Evolutionary conservation across 228 moss, liverwort and hornwort genomes (phyloP).

Genomic region (Sphagnum magellanicum): DNA sequence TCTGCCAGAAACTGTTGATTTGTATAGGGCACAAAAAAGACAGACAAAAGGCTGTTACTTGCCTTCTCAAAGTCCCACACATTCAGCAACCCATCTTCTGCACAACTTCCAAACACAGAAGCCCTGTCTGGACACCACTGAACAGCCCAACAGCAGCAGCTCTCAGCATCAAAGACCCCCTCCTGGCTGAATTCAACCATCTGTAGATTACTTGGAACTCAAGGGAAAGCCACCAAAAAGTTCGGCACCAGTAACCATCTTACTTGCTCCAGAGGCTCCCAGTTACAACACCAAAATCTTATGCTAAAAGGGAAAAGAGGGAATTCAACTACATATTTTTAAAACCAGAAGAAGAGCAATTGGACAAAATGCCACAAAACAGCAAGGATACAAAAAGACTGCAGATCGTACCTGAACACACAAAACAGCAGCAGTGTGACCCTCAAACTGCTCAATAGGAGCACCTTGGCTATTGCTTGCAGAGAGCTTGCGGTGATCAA

Average conservation of each 20-base stretch:
- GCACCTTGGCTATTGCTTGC: conserved; percentile 41
- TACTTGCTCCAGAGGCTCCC: too few relatives aligned
- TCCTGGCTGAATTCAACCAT: too few relatives aligned
- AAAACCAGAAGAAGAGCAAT: too few relatives aligned
- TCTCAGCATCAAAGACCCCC: background rate
- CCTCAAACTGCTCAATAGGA: conserved; percentile 72
- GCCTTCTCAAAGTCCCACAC: conserved; percentile 91
- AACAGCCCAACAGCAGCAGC: conserved; percentile 2
- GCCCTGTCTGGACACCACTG: conserved; percentile 97
- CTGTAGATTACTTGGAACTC: too few relatives aligned
- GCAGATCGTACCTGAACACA: conserved; percentile 69
- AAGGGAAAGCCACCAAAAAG: too few relatives aligned
- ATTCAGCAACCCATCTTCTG: conserved; percentile 86
- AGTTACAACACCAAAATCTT: too few relatives aligned
- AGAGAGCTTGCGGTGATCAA: conserved; percentile 78
- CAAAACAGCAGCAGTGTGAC: conserved; percentile 86
- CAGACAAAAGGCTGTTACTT: background rate
- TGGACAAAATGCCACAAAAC: too few relatives aligned
- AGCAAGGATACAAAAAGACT: too few relatives aligned
- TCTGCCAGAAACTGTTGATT: too few relatives aligned
- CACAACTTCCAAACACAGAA: conserved; percentile 95
- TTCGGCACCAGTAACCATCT: too few relatives aligned
- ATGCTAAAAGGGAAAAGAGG: too few relatives aligned
- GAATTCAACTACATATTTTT: too few relatives aligned
- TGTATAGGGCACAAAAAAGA: background rate